Evolutionary conservation across 2,329 filamentous ascomycete species (phyloP), one percentile per base, ranked within the genome.

Genomic region (Cytospora piceicola): DNA sequence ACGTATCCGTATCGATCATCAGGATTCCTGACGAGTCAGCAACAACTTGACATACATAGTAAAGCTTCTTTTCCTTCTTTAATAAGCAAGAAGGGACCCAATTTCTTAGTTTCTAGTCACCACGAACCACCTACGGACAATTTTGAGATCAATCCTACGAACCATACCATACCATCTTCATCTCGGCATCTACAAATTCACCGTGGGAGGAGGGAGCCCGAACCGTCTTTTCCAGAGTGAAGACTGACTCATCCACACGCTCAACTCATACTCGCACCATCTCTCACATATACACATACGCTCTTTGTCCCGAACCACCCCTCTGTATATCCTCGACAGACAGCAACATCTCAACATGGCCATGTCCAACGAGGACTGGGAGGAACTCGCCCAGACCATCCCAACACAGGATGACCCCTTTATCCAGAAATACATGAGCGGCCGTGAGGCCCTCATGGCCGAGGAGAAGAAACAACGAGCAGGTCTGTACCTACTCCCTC

Each of bases 381-480:
- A 80, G 34, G 84, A 87, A 69, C 75, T 89, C 67, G 75, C 79
- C 55, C 76, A 82, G 66, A 85, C 83, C n/a, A 78, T 90, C 46
- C 88, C 88, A 5, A 76, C 78, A 2, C 77, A 78, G 24, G 79
- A 85, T 12, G 92, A 96, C 72, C 87, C 90, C 0, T 93, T 96
- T 76, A 85, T 97, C 56, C 87, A 92, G 72, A 88, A 94, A 75
- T 97, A 96, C 73, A 80, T 96, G 49, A 78, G 86, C 53, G 92
- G 92, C 27, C 87, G 94, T 59, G 84, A 90, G 71, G 88, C 87
- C 30, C 83, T 98, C 61, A 90, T 97, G 65, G 83, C 83, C 22
- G 86, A 96, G 74, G 95, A 98, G 76, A 89, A 92, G 77, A 90
- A 88, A 72, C 86, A 91, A 73, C 88, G 94, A 66, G 93, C 93